Base-by-base conservation (phyloP, 2,329 filamentous ascomycete species). In the Penicillium sp. region DNA sequence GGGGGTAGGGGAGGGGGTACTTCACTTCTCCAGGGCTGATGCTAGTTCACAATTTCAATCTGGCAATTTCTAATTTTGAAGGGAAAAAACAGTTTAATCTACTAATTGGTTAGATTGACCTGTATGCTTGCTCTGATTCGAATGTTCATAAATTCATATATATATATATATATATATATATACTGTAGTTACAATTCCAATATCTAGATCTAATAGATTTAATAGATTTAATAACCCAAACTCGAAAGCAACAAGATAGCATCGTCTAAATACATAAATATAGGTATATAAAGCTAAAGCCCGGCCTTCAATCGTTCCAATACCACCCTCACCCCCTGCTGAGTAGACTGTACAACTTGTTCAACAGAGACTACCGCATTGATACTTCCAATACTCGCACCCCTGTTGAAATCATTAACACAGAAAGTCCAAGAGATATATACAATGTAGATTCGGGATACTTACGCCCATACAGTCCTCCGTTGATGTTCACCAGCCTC, bases 381-480 rank as follows among this genome's bases (percentile, higher is more conserved):
- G 19, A 64, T 64, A n/a, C 50, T 37, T 48, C 62, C 62, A 28
- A 64, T 33, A 25, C 61, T 56, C 22, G 62, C 45, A 30, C 62
- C 61, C 16, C 61, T 64, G 30, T 9, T 4, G 5, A 42, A 11
- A 5, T 1, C 19, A 17, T 43, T 41, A 33, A 42, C 11, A 44
- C 9, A 38, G 14, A 31, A 26, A 7, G 0, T 19, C 16, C 4
- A 14, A 25, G 28, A 41, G 25, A 22, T 14, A 19, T 10, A 43
- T 8, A 16, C 6, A 25, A 12, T 7, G 25, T 35, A 50, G 35
- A 33, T 5, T 3, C 3, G 1, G 19, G 14, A 48, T 30, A 60
- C 62, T 57, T 35, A 64, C 62, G 61, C 61, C 62, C 62, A 64
- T 2, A 63, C 53, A 1, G 61, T 64, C n/a, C 57, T 56, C 38